phyloP scores from a whole-genome alignment of 2,329 filamentous ascomycete species.

The Microsporum audouinii region DNA sequence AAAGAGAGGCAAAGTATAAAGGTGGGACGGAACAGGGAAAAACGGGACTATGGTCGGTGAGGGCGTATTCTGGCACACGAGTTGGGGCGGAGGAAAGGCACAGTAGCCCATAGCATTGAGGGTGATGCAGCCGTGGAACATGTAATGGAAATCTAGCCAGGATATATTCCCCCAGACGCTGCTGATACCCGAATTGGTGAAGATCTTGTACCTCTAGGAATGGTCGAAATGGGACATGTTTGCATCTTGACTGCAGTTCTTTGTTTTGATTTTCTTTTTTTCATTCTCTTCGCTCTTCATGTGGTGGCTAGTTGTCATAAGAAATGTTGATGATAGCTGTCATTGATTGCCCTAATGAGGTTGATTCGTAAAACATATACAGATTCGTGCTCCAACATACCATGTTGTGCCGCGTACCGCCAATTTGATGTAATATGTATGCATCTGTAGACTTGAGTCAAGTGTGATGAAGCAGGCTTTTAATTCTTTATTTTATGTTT shows the following conservation, averaged over 20 bases:
- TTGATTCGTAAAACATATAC: slow-evolving; percentile 2
- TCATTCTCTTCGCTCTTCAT: neutral
- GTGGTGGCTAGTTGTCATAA: neutral
- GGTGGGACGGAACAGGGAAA: neutral
- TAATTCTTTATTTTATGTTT: neutral
- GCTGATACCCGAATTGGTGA: neutral
- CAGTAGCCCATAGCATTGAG: neutral
- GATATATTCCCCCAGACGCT: neutral
- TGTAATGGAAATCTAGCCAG: neutral
- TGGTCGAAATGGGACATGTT: neutral
- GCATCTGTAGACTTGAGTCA: neutral
- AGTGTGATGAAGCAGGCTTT: neutral
- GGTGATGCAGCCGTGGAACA: neutral
- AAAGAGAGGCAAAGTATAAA: neutral
- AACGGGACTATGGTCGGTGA: neutral
- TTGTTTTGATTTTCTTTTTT: neutral
- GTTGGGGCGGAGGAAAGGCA: neutral
- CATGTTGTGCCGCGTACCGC: neutral
- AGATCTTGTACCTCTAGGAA: slow-evolving; percentile 3
- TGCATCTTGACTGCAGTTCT: neutral
- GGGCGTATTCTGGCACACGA: neutral
- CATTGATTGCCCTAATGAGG: neutral
- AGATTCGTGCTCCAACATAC: slow-evolving; percentile 1
- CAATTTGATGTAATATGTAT: neutral
- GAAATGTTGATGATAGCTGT: slow-evolving; percentile 1